Evolutionary conservation across 345 rosid genomes (phyloP), one percentile per base, ranked within the genome.

Genomic region (Moringa oleifera): DNA sequence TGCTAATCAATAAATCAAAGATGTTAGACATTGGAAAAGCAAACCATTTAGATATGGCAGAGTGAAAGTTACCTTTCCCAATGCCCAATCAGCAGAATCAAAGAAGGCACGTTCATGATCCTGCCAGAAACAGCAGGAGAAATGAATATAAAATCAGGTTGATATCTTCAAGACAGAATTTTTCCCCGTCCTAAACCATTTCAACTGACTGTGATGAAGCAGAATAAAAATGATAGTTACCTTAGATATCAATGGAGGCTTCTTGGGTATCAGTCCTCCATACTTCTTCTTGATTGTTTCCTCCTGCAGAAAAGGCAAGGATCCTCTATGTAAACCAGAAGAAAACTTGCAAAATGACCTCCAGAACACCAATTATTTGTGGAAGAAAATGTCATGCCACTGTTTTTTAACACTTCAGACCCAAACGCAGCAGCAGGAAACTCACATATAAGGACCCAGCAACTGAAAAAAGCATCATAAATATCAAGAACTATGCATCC

Each of bases 61-160:
- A n/a, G n/a, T n/a, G 60, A 3, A 41, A 25, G 24, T 41, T 66
- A 91, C 97, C 93, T 91, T 88, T 72, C 82, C 89, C 62, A 91
- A 53, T 20, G 97, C 97, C 97, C 98, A 91, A 73, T 91, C 98
- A 24, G 98, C 98, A 4, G 98, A 91, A 75, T 88, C 90, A 49
- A 91, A 91, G 59, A 85, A 91, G 0, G 98, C 98, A 0, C 77
- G 94, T 51, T 91, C 96, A 53, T 88, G 96, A 68, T 88, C 94
- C 96, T 87, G 71, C 23, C 53, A 76, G 18, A 54, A 33, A 68
- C n/a, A n/a, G n/a, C n/a, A n/a, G n/a, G n/a, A n/a, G n/a, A n/a
- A n/a, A n/a, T 13, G 13, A 25, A 18, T 28, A 28, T 28, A 8
- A 8, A 28, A 28, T 28, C 8, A 28, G 33, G 8, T 8, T 28